These are phyloP conservation scores for Hura crepitans DNA, from an alignment of 441 rosid species.

Conservation along the genomic window DNA sequence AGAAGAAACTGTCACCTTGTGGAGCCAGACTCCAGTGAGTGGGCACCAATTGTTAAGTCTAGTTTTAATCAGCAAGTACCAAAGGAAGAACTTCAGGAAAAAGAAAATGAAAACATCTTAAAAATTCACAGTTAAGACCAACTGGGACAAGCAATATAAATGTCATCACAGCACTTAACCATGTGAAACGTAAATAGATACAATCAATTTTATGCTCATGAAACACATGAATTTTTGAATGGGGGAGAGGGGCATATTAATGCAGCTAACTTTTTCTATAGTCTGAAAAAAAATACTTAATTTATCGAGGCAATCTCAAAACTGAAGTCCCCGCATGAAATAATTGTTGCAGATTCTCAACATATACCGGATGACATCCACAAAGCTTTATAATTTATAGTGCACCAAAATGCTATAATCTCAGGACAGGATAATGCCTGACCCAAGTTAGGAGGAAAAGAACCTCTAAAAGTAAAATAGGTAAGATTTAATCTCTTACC, in stretches of 20 bases:
- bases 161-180: neutral
- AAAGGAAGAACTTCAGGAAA: neutral
- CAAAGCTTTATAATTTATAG: neutral
- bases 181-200: neutral
- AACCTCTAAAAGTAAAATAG: neutral
- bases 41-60: no score
- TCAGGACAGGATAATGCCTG: neutral
- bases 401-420: neutral
- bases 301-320: neutral
- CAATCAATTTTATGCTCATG: neutral
- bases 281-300: neutral
- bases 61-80: no score
- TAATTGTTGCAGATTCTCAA: neutral
- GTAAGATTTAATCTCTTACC: neutral
- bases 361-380: neutral
- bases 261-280: neutral
- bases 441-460: neutral
- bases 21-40: no score
- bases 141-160: neutral
- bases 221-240: neutral
- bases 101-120: neutral
- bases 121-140: neutral
- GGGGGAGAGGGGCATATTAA: neutral
- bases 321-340: neutral
- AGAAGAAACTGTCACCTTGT: no score